A percentile compares a stretch with the other conserved stretches of the same genome.
phyloP scores from a whole-genome alignment of 768 basidiomycete genomes.

The Hericium alpestre region DNA sequence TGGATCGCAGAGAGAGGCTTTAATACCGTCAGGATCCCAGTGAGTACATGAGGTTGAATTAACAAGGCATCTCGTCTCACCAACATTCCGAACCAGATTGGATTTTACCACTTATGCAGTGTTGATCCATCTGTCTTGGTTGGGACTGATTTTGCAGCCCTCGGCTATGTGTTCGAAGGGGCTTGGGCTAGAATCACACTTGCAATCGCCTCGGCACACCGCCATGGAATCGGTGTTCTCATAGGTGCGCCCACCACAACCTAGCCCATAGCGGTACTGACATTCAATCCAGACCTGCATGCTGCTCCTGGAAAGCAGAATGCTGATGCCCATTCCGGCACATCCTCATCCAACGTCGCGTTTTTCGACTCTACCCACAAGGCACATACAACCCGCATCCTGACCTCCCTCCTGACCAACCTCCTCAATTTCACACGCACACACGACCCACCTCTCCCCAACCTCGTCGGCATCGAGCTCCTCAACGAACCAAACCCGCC shows the following conservation, averaged over 20 bases:
- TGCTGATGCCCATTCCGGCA: constrained; percentile 53
- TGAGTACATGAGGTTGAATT: constrained; percentile 20
- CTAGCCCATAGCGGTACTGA: neutral
- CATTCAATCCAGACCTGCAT: constrained; percentile 45
- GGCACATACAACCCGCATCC: constrained; percentile 35
- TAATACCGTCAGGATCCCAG: constrained; percentile 54
- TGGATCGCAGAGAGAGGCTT: constrained; percentile 45
- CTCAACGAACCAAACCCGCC: constrained; percentile 49
- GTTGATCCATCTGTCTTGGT: constrained; percentile 45
- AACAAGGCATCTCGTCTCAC: neutral
- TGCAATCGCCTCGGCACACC: constrained; percentile 49
- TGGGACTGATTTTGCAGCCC: constrained; percentile 55
- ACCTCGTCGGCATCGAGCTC: constrained; percentile 47
- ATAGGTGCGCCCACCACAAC: constrained; percentile 36
- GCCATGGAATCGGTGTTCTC: constrained; percentile 59
- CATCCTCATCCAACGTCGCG: constrained; percentile 34
- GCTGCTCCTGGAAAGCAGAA: constrained; percentile 73
- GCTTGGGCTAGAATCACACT: constrained; percentile 57
- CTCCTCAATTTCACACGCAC: constrained; percentile 24
- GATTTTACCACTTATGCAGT: constrained; percentile 61
- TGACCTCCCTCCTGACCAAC: constrained; percentile 32
- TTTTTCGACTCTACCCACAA: constrained; percentile 42
- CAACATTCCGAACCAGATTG: constrained; percentile 38
- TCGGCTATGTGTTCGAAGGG: constrained; percentile 40
- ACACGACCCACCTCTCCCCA: constrained; percentile 26